phyloP scores from a whole-genome alignment of 768 basidiomycete genomes.

The Kondoa malvinella region DNA sequence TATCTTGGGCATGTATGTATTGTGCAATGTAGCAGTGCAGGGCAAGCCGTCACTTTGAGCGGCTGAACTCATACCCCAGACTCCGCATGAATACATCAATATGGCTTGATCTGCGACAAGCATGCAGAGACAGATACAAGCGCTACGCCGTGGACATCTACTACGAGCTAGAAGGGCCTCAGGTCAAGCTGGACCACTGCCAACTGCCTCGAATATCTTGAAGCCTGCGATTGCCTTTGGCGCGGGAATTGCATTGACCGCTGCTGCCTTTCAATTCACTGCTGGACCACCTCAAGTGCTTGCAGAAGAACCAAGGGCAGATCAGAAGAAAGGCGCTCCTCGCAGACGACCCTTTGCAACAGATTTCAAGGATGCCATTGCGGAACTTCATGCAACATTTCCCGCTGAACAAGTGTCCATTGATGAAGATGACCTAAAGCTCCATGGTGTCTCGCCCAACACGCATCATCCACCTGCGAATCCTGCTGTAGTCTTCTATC shows the following conservation, averaged over 20 bases:
- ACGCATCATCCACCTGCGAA: slow-evolving; percentile 22
- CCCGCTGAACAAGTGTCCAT: background rate
- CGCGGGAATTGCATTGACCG: background rate
- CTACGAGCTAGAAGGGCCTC: background rate
- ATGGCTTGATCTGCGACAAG: no score
- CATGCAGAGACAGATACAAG: no score
- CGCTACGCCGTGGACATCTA: no score
- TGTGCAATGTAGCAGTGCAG: background rate
- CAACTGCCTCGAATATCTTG: background rate
- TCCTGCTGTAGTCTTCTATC: slow-evolving; percentile 32
- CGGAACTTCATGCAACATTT: background rate
- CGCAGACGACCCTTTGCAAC: background rate
- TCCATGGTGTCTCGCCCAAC: background rate
- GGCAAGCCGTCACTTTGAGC: no score
- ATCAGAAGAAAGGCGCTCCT: no score
- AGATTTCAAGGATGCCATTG: background rate
- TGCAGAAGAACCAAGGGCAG: background rate
- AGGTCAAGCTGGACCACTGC: background rate
- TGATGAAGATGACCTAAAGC: background rate
- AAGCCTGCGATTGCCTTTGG: background rate
- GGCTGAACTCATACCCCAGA: no score
- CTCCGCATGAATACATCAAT: no score
- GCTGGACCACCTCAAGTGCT: background rate
- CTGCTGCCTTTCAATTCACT: background rate
- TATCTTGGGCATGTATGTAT: background rate